Evolutionary conservation across 169 alveolate species (phyloP), one percentile per base, ranked within the genome.

Genomic region (Plasmodium knowlesi): DNA sequence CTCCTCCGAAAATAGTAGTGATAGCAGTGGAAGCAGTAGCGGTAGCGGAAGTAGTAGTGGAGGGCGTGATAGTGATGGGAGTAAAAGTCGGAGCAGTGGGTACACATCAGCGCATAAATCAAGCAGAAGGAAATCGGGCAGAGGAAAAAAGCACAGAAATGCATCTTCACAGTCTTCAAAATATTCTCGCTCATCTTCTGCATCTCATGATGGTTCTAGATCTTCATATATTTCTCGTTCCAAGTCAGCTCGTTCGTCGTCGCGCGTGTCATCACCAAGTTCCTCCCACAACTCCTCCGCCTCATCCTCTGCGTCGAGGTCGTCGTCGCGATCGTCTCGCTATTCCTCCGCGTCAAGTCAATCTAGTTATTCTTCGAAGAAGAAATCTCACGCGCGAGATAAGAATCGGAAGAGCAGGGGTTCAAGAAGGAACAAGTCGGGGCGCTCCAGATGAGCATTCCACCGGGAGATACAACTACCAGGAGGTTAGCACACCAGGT

Each of bases 241-340:
- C 25, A 43, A 72, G 39, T 16, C 83, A 30, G 76, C 53, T 14
- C 50, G 54, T 57, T 25, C 50, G n/a, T 82, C 91, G 32, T 82
- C 91, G 19, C 46, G 37, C 32, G 78, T 16, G 32, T 30, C 54
- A 9, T 73, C 93, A 0, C 22, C 41, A 12, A n/a, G 83, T 28
- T 70, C 82, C 73, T 83, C 92, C 0, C 83, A 32, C 22, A 12
- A 12, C n/a, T n/a, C 83, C 5, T 61, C 79, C 22, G 37, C 89
- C 10, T 82, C 89, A 16, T 82, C 89, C 32, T 82, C 74, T 82
- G 61, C 80, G 6, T 82, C 90, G 10, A 39, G 84, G 22, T 79
- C 84, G 30, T 79, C 84, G 16, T 79, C 84, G 9, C 22, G 70
- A 1, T 50, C 34, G 10, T 50, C 83, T 22, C 67, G 54, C 32